Evolutionary conservation across 116 monocot genomes (phyloP).

Genomic region (Posidonia oceanica): DNA sequence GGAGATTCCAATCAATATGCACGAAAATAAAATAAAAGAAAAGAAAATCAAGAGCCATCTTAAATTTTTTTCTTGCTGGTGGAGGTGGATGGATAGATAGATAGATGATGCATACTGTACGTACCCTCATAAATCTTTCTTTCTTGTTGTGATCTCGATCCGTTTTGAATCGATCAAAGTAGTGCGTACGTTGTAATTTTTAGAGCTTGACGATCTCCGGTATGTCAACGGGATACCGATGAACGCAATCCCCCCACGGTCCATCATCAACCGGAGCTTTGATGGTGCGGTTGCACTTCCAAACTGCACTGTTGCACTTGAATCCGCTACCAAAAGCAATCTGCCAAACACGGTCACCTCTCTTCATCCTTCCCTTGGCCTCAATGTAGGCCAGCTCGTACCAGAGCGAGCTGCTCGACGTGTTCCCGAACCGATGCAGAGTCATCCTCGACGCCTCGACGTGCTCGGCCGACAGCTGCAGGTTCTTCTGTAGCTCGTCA

Average conservation of each 20-base stretch:
- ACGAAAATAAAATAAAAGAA: too few species aligned
- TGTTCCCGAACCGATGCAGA: slow-evolving; percentile 89
- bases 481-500: slow-evolving; percentile 80
- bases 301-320: slow-evolving; percentile 94
- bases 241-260: slow-evolving; percentile 64
- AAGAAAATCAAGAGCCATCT: too few species aligned
- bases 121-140: too few species aligned
- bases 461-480: slow-evolving; percentile 52
- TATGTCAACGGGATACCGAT: slow-evolving; percentile 68
- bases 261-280: slow-evolving; percentile 28
- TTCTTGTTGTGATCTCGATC: too few species aligned
- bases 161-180: too few species aligned
- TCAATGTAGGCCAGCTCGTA: slow-evolving; percentile 84
- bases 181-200: too few species aligned
- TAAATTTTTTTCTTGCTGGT: too few species aligned
- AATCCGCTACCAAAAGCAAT: slow-evolving; percentile 82
- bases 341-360: slow-evolving; percentile 47
- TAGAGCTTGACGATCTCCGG: slow-evolving; percentile 67
- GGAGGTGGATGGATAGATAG: too few species aligned
- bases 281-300: slow-evolving; percentile 63
- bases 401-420: slow-evolving; percentile 76
- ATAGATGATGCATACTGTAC: too few species aligned
- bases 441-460: slow-evolving; percentile 78
- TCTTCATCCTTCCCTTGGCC: slow-evolving; percentile 47
- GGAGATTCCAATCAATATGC: too few species aligned